Evolutionary conservation across 2,329 filamentous ascomycete species (phyloP), one percentile per base, ranked within the genome.

Genomic region (Lomentospora prolificans): DNA sequence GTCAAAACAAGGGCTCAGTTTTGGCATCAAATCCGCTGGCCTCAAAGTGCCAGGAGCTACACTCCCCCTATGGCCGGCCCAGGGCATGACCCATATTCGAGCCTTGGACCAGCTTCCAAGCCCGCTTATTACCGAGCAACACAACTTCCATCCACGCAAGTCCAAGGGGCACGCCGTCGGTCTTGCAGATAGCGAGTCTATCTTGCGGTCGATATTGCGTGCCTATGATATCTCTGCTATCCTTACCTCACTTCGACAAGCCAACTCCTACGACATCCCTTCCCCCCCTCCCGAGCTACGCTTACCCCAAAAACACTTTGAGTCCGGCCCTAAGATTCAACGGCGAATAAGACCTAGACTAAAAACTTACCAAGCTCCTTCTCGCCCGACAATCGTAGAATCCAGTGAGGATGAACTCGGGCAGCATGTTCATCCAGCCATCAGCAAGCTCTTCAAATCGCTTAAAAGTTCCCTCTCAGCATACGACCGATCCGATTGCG

Each of bases 401-500:
- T 56, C 62, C 0, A 67, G 67, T 30, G 66, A 70, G 4, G 73
- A 74, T 24, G 71, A 76, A 48, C 58, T 72, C 3, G 59, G 61
- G 0, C 57, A 55, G 50, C 55, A 65, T 53, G 60, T 65, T 3
- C 85, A 90, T 66, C 75, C 84, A 9, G 80, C 82, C 17, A 67
- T 94, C 50, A 62, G 67, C 10, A 73, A 75, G 2, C 72, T 90
- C 2, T 88, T 84, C 62, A 67, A 74, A 2, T 75, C 76, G 0
- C 75, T 96, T 30, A 70, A 75, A 48, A 76, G 74, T 1, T 76
- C 76, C 0, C 74, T 91, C 10, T 91, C 88, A 3, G 84, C 91
- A 0, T 96, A 91, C 64, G 94, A 99, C 66, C 79, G 73, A 59
- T 87, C 85, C 7, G 79, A 78, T 52, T 95, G 87, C 62, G 92